Evolutionary conservation across 2,329 filamentous ascomycete genomes (phyloP).

Genomic region (Colletotrichum trifolii): DNA sequence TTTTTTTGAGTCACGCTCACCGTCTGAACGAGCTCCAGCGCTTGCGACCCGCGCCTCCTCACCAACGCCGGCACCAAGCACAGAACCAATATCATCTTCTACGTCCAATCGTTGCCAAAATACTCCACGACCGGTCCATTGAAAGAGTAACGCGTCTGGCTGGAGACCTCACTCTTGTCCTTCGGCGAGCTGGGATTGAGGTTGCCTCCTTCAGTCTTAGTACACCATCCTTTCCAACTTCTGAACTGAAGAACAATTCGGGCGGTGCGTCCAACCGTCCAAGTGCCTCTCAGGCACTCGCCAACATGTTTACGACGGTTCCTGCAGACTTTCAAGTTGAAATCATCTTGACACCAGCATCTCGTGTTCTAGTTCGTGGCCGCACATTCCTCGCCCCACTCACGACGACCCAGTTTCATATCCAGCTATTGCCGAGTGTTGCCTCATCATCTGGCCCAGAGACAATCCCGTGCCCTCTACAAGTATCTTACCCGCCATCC

Average conservation of each 20-base stretch:
- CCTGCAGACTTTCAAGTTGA: slow-evolving; percentile 55
- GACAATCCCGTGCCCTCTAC: slow-evolving; percentile 45
- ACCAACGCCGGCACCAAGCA: slow-evolving; percentile 52
- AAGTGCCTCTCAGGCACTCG: slow-evolving; percentile 56
- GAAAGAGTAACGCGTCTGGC: slow-evolving; percentile 54
- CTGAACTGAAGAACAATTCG: slow-evolving; percentile 42
- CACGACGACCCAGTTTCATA: slow-evolving; percentile 57
- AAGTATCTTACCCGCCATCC: slow-evolving; percentile 55
- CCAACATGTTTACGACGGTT: slow-evolving; percentile 53
- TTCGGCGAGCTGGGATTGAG: slow-evolving; percentile 58
- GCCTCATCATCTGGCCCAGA: slow-evolving; percentile 38
- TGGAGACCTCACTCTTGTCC: slow-evolving; percentile 53
- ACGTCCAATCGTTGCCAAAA: slow-evolving; percentile 62
- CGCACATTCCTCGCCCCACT: slow-evolving; percentile 57
- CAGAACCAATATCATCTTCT: slow-evolving; percentile 63
- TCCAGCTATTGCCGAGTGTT: slow-evolving; percentile 50
- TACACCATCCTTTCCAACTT: slow-evolving; percentile 48
- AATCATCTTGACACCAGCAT: slow-evolving; percentile 57
- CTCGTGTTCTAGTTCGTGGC: slow-evolving; percentile 55
- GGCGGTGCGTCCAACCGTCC: slow-evolving; percentile 49
- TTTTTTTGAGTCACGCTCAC: slow-evolving; percentile 84
- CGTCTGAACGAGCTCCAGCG: slow-evolving; percentile 77
- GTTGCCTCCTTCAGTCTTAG: slow-evolving; percentile 55
- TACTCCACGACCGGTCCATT: slow-evolving; percentile 56
- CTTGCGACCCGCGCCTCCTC: slow-evolving; percentile 63